Evolutionary conservation across 805 yeast genomes (phyloP).

Genomic region (Lipomyces sp.): DNA sequence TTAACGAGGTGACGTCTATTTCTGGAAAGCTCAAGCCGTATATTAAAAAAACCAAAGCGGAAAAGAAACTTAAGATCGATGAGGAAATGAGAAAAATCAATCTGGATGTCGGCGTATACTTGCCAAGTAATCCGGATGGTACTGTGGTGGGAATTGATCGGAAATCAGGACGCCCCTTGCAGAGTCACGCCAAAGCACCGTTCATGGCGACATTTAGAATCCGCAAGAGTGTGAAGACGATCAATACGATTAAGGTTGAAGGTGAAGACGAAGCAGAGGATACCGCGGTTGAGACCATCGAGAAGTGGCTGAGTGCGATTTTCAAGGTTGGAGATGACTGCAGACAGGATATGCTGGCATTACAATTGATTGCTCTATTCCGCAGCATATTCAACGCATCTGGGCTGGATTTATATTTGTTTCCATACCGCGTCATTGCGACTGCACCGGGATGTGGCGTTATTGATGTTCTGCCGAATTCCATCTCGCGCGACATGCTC

Average conservation of each 20-base stretch:
- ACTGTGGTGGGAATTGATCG: constrained; percentile 87
- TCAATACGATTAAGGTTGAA: constrained; percentile 34
- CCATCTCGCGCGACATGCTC: constrained; percentile 94
- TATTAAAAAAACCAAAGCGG: constrained; percentile 91
- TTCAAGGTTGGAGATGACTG: constrained; percentile 99
- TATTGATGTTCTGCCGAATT: constrained; percentile 93
- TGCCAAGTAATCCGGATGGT: constrained; percentile 97
- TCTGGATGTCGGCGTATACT: constrained; percentile 77
- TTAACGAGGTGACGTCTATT: constrained; percentile 85
- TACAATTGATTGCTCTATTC: constrained; percentile 88
- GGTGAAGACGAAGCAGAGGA: constrained; percentile 28
- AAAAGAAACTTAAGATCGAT: constrained; percentile 90
- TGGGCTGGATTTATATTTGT: constrained; percentile 87
- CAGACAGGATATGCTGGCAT: constrained; percentile 91
- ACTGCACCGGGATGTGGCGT: constrained; percentile 99
- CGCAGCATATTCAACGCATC: constrained; percentile 83
- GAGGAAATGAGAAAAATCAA: constrained; percentile 83
- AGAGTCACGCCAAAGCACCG: constrained; percentile 98
- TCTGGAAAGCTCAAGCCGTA: constrained; percentile 94
- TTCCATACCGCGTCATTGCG: constrained; percentile 93
- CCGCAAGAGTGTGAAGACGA: constrained; percentile 38
- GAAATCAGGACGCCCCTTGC: constrained; percentile 88
- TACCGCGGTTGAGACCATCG: constrained; percentile 43
- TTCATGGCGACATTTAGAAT: constrained; percentile 94
- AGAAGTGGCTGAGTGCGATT: constrained; percentile 89